Evolutionary conservation across 2,329 filamentous ascomycete genomes (phyloP), one percentile per base, ranked within the genome.

Genomic region (Aspergillus glaucus): DNA sequence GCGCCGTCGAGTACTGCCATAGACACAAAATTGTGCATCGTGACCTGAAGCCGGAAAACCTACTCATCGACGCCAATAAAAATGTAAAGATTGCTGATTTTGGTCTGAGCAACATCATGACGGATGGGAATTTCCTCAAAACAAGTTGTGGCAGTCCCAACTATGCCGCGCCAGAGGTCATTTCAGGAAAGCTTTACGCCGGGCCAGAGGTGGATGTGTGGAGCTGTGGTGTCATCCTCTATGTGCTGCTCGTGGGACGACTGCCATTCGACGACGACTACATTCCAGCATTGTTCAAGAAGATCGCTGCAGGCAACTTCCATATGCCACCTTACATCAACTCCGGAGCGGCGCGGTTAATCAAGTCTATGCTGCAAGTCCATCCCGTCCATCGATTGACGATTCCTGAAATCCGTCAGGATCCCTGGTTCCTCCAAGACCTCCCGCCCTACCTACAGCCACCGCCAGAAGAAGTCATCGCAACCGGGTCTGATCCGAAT

Each of bases 51-150:
- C 93, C 93, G 8, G 93, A 98, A 76, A 98, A 98, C 66, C 75
- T 98, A 44, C 80, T 98, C 40, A 83, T 98, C 45, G 93, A 98
- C 71, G 88, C 94, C 56, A 86, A 94, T 51, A 85, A 95, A 64
- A 96, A 98, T 62, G 92, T 98, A 72, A 98, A 98, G 76, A 98
- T 98, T 73, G 93, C 93, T 62, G 93, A 98, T 72, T 98, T 98
- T 60, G 93, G 93, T 50, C 78, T 98, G 49, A 97, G 92, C 75
- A 98, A 98, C 67, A 98, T 98, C 73, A 98, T 98, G 93, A 97
- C 93, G 0, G 93, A 98, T 66, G 93, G 93, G 22, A 98, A 98
- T 68, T 98, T 98, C 66, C 81, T 98, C 62, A 97, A 96, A 75
- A 98, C 93, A 1, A 97, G 91, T 67, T 98, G 93, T 63, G 93